Percentiles rank a stretch among this genome's conserved stretches.
These are phyloP conservation scores for Ephemerocybe angulata DNA, from an alignment of 768 basidiomycete species.

Conservation along the genomic window DNA sequence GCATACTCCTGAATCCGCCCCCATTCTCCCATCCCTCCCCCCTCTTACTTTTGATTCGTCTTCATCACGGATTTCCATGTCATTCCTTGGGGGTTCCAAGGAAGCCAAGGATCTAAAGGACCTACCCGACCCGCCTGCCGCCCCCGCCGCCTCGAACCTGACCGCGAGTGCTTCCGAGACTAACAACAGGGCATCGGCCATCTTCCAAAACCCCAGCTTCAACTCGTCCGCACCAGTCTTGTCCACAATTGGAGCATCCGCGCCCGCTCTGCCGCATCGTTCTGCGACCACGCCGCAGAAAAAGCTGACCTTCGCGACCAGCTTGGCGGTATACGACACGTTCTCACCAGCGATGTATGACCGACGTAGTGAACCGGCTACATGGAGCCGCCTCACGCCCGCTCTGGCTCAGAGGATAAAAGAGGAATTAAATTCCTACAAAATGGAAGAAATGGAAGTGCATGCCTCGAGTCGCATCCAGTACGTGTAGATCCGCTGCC, in stretches of 20 bases:
- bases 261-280: slow-evolving; percentile 62
- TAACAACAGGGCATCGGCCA: slow-evolving; percentile 40
- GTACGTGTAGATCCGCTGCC: slow-evolving; percentile 43
- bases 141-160: slow-evolving; percentile 10
- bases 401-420: slow-evolving; percentile 95
- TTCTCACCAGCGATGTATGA: slow-evolving; percentile 91
- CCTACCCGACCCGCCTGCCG: slow-evolving; percentile 32
- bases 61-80: slow-evolving; percentile 24
- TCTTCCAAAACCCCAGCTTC: slow-evolving; percentile 77
- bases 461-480: slow-evolving; percentile 90
- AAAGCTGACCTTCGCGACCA: slow-evolving; percentile 83
- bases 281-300: slow-evolving; percentile 69
- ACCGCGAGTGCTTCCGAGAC: slow-evolving; percentile 33
- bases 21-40: slow-evolving; percentile 57
- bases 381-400: slow-evolving; percentile 94
- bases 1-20: slow-evolving; percentile 14
- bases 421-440: slow-evolving; percentile 96
- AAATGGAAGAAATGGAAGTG: slow-evolving; percentile 99
- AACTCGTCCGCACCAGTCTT: slow-evolving; percentile 91
- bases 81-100: slow-evolving; percentile 32
- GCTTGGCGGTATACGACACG: slow-evolving; percentile 95
- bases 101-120: slow-evolving; percentile 15
- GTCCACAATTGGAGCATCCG: slow-evolving; percentile 47
- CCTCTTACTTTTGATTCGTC: slow-evolving; percentile 54
- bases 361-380: slow-evolving; percentile 91